A percentile compares a stretch with the other conserved stretches of the same genome.
phyloP scores from a whole-genome alignment of 768 basidiomycete species.

The Rhizopogon salebrosus region DNA sequence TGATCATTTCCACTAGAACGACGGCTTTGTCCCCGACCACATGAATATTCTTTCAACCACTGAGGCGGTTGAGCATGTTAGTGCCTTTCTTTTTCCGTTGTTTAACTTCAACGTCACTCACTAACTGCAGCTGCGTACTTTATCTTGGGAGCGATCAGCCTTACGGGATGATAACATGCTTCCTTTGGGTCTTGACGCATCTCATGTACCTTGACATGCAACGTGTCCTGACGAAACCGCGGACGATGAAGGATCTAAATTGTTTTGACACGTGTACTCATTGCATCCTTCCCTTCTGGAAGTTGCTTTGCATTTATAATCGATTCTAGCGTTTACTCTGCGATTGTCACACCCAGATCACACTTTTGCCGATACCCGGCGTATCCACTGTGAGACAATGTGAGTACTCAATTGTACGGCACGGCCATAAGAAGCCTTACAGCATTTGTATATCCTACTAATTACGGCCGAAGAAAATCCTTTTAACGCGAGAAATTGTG shows the following conservation, averaged over 20 bases:
- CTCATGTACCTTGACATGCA: conserved; percentile 12
- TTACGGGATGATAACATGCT: conserved; percentile 50
- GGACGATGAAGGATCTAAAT: not conserved
- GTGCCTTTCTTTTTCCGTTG: not conserved
- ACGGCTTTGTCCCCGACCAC: conserved; percentile 57
- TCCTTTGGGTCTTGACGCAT: conserved; percentile 48
- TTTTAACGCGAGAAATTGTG: too few relatives aligned
- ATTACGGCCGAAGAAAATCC: too few relatives aligned
- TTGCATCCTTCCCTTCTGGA: too few relatives aligned
- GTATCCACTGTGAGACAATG: too few relatives aligned
- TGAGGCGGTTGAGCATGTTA: conserved; percentile 59
- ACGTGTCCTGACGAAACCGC: not conserved
- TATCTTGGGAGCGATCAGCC: conserved; percentile 43
- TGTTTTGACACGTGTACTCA: not conserved
- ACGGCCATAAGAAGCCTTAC: too few relatives aligned
- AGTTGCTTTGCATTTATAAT: too few relatives aligned
- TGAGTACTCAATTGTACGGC: too few relatives aligned
- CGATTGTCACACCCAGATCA: too few relatives aligned
- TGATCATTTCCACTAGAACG: conserved; percentile 32
- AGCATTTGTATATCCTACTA: too few relatives aligned
- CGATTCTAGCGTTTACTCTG: too few relatives aligned
- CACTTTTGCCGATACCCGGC: too few relatives aligned
- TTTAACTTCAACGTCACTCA: not conserved
- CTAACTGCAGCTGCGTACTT: conserved; percentile 42
- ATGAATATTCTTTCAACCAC: conserved; percentile 65